A percentile compares a stretch with the other conserved stretches of the same genome.
Evolutionary conservation across 2,329 filamentous ascomycete species (phyloP).

Genomic region (Alternaria consortialis): DNA sequence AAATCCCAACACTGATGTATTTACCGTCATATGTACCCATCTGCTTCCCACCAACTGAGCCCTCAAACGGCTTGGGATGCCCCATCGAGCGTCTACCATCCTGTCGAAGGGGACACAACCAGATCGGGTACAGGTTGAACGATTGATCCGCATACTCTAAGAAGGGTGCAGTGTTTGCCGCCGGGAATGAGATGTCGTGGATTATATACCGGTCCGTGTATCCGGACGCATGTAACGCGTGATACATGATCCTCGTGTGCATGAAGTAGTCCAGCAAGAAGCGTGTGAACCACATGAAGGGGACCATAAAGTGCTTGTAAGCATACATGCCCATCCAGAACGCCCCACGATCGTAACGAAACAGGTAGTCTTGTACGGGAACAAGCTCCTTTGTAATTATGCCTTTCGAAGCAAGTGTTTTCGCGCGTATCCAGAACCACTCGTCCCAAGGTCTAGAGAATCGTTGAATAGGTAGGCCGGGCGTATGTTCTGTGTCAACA

Average conservation of each 20-base stretch:
- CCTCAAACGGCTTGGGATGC: slow-evolving; percentile 27
- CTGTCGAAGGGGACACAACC: slow-evolving; percentile 63
- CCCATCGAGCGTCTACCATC: slow-evolving; percentile 44
- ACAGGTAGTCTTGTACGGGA: slow-evolving; percentile 65
- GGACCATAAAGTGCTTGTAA: slow-evolving; percentile 66
- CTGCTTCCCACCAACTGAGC: slow-evolving; percentile 13
- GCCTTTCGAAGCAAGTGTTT: slow-evolving; percentile 16
- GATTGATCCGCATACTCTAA: slow-evolving; percentile 59
- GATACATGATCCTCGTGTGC: slow-evolving; percentile 70
- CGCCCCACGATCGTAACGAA: slow-evolving; percentile 69
- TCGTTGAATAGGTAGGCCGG: slow-evolving; percentile 35
- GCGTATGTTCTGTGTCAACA: slow-evolving; percentile 53
- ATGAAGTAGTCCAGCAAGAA: slow-evolving; percentile 68
- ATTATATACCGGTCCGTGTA: slow-evolving; percentile 66
- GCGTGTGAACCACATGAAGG: slow-evolving; percentile 67
- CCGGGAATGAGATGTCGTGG: slow-evolving; percentile 70
- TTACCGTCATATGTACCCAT: slow-evolving; percentile 23
- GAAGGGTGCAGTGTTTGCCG: slow-evolving; percentile 60
- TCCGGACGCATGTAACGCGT: slow-evolving; percentile 67
- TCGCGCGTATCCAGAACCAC: slow-evolving; percentile 77
- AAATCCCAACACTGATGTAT: slow-evolving; percentile 65
- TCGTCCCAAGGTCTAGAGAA: slow-evolving; percentile 69
- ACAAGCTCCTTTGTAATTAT: slow-evolving; percentile 50
- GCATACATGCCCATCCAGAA: slow-evolving; percentile 71
- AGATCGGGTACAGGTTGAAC: slow-evolving; percentile 64